Base-by-base conservation (phyloP, 1,139 yeast species). In the Geotrichum restrictum region DNA sequence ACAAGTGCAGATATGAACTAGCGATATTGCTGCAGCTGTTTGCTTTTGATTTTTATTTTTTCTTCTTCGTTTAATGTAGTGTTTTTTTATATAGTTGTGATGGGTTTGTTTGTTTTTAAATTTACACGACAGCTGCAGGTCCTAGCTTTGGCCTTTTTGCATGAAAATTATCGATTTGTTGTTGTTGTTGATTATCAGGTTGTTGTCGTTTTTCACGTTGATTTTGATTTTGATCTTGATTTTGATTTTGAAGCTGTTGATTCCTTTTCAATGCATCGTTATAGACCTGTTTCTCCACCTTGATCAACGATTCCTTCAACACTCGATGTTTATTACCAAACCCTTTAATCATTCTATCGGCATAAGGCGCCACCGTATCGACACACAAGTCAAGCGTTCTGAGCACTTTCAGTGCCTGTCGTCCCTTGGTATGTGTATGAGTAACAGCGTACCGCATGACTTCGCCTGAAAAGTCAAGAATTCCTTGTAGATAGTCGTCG, bases 381-480 rank as follows among this genome's bases (percentile, higher is more conserved):
- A 58, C 57, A 48, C 45, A 46, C 27, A 54, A 52, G 48, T 45
- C 51, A 8, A 54, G 55, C 41, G 52, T 62, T 8, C 49, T 58
- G 18, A 57, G 56, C 44, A 53, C 59, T 14, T 57, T 64, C 8
- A 56, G 56, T 2, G 36, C 21, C 16, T 21, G 18, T n/a, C 21
- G 6, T 10, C 18, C 36, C 13, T n/a, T 3, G 16, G 45, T 29
- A 18, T 19, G 22, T n/a, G 45, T 41, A 34, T 63, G 61, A 11
- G 58, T 55, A 11, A 72, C 69, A 8, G 73, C 67, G 52, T 64
- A 69, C 36, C 75, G 57, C 77, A 74, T 74, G 31, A 74, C 62
- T 52, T 74, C 78, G 0, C 78, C 78, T 0, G 77, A 72, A 49
- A 74, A 62, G 57, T 74, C 78, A 59, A 73, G 68, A 11, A 74